A percentile compares a stretch with the other conserved stretches of the same genome.
Evolutionary conservation across 2,329 filamentous ascomycete genomes (phyloP).

Genomic region (Colletotrichum truncatum): DNA sequence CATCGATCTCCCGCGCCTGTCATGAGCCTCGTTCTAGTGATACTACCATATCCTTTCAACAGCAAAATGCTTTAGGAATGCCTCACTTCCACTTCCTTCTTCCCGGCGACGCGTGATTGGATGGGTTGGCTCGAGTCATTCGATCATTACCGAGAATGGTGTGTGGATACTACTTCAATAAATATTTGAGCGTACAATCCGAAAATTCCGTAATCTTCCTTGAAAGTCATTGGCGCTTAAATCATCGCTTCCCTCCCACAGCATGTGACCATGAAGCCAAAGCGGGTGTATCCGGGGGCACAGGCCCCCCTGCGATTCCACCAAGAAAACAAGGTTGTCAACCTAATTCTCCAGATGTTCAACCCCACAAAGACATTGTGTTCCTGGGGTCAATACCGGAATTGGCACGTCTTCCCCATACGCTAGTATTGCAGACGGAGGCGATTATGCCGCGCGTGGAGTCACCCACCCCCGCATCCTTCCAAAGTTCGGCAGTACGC

Average conservation of each 20-base stretch:
- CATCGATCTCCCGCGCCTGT: neutral
- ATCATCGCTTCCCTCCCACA: neutral
- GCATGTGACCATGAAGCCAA: neutral
- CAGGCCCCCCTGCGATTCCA: neutral
- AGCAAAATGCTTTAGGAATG: neutral
- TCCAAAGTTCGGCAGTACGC: conserved; percentile 11
- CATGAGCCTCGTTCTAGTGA: neutral
- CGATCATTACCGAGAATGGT: too few relatives aligned
- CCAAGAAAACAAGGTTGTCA: neutral
- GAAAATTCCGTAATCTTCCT: neutral
- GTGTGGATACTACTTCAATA: neutral
- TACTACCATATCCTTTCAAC: neutral
- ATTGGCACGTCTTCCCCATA: conserved; percentile 5
- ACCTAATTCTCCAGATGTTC: neutral
- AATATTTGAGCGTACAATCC: neutral
- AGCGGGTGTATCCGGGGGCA: neutral
- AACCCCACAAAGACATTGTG: neutral
- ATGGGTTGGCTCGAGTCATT: neutral
- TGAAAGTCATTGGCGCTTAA: neutral
- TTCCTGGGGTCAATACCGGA: neutral
- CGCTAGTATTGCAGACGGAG: conserved; percentile 2
- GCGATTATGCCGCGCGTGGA: conserved; percentile 10
- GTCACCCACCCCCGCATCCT: neutral
- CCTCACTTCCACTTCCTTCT: neutral
- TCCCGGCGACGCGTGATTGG: neutral